Evolutionary conservation across 2,329 filamentous ascomycete species (phyloP).

Genomic region (Trichoderma simmonsii): DNA sequence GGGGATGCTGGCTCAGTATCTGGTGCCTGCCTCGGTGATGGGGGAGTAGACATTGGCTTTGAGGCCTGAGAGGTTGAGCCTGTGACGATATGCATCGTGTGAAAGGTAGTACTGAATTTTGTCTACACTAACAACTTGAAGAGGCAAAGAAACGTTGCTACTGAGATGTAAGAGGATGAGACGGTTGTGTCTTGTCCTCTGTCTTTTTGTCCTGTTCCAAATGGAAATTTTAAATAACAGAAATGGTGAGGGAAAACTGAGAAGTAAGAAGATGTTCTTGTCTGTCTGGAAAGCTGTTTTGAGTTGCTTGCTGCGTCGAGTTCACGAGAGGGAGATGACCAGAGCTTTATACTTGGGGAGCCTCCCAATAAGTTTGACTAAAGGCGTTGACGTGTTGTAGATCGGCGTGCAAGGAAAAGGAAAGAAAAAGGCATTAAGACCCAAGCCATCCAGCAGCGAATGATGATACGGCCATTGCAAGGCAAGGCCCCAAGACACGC

Average conservation of each 20-base stretch:
- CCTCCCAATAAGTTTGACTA: background rate
- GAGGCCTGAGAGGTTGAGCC: background rate
- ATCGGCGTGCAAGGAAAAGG: background rate
- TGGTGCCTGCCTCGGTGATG: background rate
- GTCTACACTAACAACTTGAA: background rate
- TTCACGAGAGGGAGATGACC: background rate
- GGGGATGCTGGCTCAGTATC: slow-evolving; percentile 13
- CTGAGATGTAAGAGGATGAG: background rate
- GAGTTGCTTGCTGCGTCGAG: background rate
- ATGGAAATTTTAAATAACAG: background rate
- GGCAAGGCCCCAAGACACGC: background rate
- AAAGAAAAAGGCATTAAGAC: background rate
- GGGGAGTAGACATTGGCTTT: slow-evolving; percentile 1
- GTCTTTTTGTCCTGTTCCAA: background rate
- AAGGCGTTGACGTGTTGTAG: background rate
- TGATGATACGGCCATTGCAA: background rate
- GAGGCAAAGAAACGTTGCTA: background rate
- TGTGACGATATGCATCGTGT: slow-evolving; percentile 19
- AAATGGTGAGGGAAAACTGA: background rate
- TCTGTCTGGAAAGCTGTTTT: background rate
- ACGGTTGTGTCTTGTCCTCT: background rate
- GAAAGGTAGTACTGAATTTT: too few relatives aligned
- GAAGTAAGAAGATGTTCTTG: background rate
- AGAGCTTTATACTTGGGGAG: slow-evolving; percentile 14
- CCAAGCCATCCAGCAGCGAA: background rate